Base-by-base conservation (phyloP, 2,329 filamentous ascomycete species). In the Colletotrichum caudatum region DNA sequence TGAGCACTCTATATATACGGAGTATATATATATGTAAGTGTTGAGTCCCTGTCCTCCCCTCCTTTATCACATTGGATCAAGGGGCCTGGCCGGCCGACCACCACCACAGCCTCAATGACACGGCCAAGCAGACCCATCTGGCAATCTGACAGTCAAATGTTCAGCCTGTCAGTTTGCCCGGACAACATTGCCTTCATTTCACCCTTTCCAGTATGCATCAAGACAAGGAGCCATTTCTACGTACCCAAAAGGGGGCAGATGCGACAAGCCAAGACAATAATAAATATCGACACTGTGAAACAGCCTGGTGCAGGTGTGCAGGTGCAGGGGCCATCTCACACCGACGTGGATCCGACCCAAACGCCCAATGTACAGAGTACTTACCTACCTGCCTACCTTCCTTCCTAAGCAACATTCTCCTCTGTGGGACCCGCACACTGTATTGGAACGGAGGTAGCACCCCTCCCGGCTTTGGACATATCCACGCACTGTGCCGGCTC, bases 291-390 rank as follows among this genome's bases (percentile, higher is more conserved):
- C 50, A 53, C 50, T 53, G 50, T 53, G 50, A 53, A 53, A 26
- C 50, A 53, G 26, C 14, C 14, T 18, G 14, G 50, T 35, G 50
- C n/a, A 56, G 50, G n/a, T 39, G 50, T 35, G 50, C n/a, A 48
- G 59, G 29, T 39, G 39, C 66, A 60, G 16, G 54, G 54, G 66
- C 54, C 29, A 29, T 39, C 62, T 48, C 56, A 66, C 67, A 69
- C 62, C 62, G 62, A 57, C 66, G 67, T 66, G 67, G 67, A 51
- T 39, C 62, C n/a, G 62, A 46, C 33, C 53, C 58, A 50, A 33
- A 35, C 37, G 23, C 41, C 6, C 9, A 8, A 57, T 39, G 35
- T 39, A 20, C 41, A 20, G 41, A 44, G 41, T 44, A 44, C 18
- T 5, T 41, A 46, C 41, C 12, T 20, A 44, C 41, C 16, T n/a